These are phyloP conservation scores for Lodderomyces margitis DNA, from an alignment of 1,139 yeast species.

Conservation along the genomic window DNA sequence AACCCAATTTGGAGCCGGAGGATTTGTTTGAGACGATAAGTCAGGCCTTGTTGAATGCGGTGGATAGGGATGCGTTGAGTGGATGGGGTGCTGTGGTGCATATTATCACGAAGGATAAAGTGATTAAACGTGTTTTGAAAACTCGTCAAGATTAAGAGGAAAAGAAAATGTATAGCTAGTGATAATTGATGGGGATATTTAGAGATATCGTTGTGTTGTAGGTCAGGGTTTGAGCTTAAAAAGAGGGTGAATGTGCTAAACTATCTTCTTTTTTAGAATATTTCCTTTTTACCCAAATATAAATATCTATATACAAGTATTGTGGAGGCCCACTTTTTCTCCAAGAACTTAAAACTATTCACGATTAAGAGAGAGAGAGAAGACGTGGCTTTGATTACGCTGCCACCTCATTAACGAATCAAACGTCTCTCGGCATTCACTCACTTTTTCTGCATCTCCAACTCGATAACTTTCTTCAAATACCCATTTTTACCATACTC, in stretches of 20 bases:
- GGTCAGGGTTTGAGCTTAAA: no score
- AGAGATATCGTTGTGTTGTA: no score
- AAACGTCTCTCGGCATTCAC: background rate
- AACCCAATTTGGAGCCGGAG: constrained; percentile 90
- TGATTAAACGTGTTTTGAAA: constrained; percentile 79
- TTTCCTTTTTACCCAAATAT: background rate
- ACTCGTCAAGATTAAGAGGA: constrained; percentile 77
- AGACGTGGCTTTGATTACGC: no score
- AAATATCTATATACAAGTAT: constrained; percentile 7
- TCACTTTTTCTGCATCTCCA: constrained; percentile 17
- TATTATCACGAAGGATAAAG: constrained; percentile 88
- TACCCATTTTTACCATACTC: constrained; percentile 76
- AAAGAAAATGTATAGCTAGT: no score
- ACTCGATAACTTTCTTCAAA: constrained; percentile 62
- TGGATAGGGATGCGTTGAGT: constrained; percentile 94
- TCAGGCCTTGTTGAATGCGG: constrained; percentile 91
- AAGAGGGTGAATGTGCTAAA: no score
- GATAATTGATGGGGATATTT: no score
- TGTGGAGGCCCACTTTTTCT: no score
- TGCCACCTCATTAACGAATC: no score
- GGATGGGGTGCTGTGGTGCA: constrained; percentile 99
- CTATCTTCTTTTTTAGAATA: background rate
- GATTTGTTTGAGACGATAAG: constrained; percentile 94
- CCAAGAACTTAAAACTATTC: no score
- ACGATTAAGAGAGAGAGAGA: no score